Conservation (phyloP, 176 grass and related monocot genomes). For the Aegilops sharonensis region DNA sequence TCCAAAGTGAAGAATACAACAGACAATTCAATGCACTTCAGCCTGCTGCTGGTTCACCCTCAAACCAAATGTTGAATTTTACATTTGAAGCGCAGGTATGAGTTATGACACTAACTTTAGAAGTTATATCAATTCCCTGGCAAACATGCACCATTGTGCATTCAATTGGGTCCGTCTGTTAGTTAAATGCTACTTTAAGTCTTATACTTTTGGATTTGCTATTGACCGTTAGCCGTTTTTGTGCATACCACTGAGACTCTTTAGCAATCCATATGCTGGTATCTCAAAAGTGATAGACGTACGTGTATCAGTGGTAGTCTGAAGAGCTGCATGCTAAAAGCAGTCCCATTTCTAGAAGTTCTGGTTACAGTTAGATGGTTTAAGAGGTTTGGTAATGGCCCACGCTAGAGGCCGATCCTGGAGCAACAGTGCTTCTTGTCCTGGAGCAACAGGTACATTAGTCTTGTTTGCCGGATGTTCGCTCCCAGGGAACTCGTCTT, state of each 20-base stretch:
- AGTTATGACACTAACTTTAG: not conserved
- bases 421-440: not conserved
- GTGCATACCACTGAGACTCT: not conserved
- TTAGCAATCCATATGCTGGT: not conserved
- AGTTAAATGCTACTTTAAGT: constrained; percentile 11
- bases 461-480: not conserved
- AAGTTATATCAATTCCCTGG: not conserved
- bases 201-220: not conserved
- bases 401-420: not conserved
- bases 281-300: not conserved
- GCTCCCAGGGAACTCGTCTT: not conserved
- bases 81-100: constrained; percentile 94
- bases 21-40: constrained; percentile 43
- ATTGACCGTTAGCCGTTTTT: not conserved
- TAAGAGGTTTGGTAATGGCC: not conserved
- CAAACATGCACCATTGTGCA: not conserved
- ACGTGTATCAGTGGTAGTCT: too few species aligned
- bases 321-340: constrained; percentile 9
- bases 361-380: not conserved
- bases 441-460: not conserved
- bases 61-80: constrained; percentile 67
- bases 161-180: not conserved
- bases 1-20: constrained; percentile 43
- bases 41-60: constrained; percentile 26
- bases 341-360: constrained; percentile 10